Evolutionary conservation across 768 basidiomycete species (phyloP).

Genomic region (Lentinula lateritia): DNA sequence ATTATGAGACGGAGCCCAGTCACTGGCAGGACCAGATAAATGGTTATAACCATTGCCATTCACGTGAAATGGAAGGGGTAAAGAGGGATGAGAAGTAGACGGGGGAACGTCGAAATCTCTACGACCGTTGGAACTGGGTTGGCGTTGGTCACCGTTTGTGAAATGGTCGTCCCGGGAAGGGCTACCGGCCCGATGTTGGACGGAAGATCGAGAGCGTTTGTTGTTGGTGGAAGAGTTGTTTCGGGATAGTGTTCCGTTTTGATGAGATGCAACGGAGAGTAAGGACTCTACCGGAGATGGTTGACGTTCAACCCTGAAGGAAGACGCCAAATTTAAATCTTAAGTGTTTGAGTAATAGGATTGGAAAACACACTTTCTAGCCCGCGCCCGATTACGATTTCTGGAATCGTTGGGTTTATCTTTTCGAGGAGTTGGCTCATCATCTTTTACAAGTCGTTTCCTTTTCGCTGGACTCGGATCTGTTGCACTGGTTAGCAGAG

Average conservation of each 20-base stretch:
- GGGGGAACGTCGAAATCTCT: conserved; percentile 47
- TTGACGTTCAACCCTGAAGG: conserved; percentile 52
- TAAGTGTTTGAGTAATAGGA: background rate
- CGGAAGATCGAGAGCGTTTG: conserved; percentile 41
- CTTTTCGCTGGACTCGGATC: conserved; percentile 65
- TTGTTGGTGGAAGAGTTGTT: conserved; percentile 17
- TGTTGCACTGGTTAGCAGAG: conserved; percentile 44
- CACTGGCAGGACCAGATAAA: conserved; percentile 27
- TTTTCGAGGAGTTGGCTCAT: conserved; percentile 67
- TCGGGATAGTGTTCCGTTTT: conserved; percentile 20
- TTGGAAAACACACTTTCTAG: conserved; percentile 45
- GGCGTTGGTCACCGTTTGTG: conserved; percentile 18
- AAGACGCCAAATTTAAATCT: background rate
- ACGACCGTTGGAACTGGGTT: conserved; percentile 14
- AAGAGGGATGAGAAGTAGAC: conserved; percentile 49
- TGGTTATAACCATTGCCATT: conserved; percentile 23
- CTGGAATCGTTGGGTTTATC: conserved; percentile 42
- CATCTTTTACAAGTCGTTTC: conserved; percentile 55
- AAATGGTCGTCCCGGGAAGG: conserved; percentile 32
- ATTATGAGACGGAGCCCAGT: conserved; percentile 47
- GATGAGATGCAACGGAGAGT: conserved; percentile 66
- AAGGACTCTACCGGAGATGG: conserved; percentile 71
- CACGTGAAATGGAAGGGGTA: conserved; percentile 40
- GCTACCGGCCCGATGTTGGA: conserved; percentile 32
- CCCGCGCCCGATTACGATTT: conserved; percentile 42